Base-by-base conservation (phyloP, 2,329 filamentous ascomycete genomes). In the Stagonosporopsis cucurbitacearum region DNA sequence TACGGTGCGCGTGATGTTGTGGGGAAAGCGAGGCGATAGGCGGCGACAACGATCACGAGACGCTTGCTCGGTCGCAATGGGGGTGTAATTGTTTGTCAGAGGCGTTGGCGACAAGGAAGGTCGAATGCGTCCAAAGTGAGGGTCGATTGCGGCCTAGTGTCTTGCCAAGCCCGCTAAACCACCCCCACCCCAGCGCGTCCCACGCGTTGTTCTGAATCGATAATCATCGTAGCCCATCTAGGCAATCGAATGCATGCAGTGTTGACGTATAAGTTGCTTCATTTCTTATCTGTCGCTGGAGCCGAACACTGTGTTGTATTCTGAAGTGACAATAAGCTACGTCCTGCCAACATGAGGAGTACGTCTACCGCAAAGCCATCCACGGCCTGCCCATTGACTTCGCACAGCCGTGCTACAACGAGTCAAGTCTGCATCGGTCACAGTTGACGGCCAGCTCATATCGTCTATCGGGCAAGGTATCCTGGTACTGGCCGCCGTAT, bases 391-490 rank as follows among this genome's bases (percentile, higher is more conserved):
- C 58, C 56, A 51, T 55, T 58, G 46, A 66, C 57, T 49, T 56
- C 57, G 49, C 49, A 45, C 49, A 97, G 95, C 92, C 50, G 91
- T 99, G 57, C 80, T 98, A 49, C 95, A 99, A 78, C 86, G 95
- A 63, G 95, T 99, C 47, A 86, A 96, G 58, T 98, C 93, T 39
- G 94, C 94, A 58, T 97, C 94, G 7, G 95, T 99, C 67, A 95
- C 92, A 1, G 94, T 99, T 48, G 93, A 99, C 72, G 89, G 91
- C 71, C 84, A 96, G 73, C 80, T 96, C 26, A 85, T 99, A 41
- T 98, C 95, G 1, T 90, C 89, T 3, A 98, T 99, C 68, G 91
- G 92, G 57, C 91, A 89, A 76, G 95, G 95, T 26, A 79, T 99
- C 39, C 82, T 99, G 6, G 92, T 98, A 28, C 89, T 99, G 73